Base-by-base conservation (phyloP, 768 basidiomycete genomes). In the Calocybe cyanea region DNA sequence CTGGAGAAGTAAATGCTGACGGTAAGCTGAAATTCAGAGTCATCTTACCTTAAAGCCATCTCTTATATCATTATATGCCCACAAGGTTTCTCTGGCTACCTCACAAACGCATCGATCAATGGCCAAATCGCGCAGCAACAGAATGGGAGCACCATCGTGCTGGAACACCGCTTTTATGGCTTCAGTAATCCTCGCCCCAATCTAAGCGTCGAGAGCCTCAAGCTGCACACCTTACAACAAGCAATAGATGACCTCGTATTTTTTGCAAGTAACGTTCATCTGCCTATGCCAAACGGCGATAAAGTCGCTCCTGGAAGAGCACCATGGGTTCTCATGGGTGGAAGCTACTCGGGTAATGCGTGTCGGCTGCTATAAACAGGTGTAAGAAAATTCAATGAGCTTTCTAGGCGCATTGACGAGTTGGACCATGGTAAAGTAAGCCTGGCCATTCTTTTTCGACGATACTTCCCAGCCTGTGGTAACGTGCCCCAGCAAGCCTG, bases 101-200 rank as follows among this genome's bases (percentile, higher is more conserved):
- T 87, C 32, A 82, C 81, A 13, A 86, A 86, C 54, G 39, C 17
- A 4, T 81, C 80, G 3, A 76, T 87, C 52, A 79, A 72, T 49
- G 85, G 85, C 11, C 66, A 70, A 40, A 78, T 85, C 51, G 69
- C 83, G 8, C 78, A 84, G 57, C 77, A 81, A 57, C 69, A 83
- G 47, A 75, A 75, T 28, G 85, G 80, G 13, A 77, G 77, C 11
- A 72, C 76, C 2, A 66, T 87, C 51, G 61, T 87, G 20, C 49
- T 86, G 20, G 85, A 88, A 55, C 86, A 88, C 57, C 73, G 86
- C 8, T 89, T 82, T 69, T 87, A 80, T 51, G 86, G 86, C 9
- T 60, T 76, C 17, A 87, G 85, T 45, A 88, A 85, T 56, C 86
- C 86, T 1, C 73, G 70, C 40, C 65, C 73, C 18, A 71, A 87